Evolutionary conservation across 495 filamentous ascomycete genomes (phyloP), one percentile per base, ranked within the genome.

Genomic region (Aspergillus egyptiacus): DNA sequence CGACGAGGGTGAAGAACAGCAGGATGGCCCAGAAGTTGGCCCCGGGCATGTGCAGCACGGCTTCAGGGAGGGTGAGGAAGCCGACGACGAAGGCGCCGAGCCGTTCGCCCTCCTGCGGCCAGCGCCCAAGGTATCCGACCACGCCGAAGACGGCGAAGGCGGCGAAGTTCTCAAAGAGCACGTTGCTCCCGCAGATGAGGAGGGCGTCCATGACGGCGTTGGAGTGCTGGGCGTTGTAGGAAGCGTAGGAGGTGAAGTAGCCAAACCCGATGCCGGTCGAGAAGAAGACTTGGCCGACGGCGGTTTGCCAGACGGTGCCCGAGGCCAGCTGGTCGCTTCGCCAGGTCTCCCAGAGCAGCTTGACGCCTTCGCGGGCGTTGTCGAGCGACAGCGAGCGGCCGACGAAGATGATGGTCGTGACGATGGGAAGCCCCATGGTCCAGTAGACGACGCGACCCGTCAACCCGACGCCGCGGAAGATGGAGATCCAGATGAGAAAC

Each of bases 371-470:
- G 6, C 51, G 10, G 10, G 65, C 67, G 42, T 70, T 69, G 1
- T 61, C 55, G 0, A 69, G 62, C 6, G 64, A 65, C 9, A 56
- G 52, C 3, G 60, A 46, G 7, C 66, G 62, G 15, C 64, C 67
- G 25, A 69, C 53, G 27, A 70, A 53, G 37, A 70, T 70, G 48
- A 68, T 59, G 11, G 53, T 61, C n/a, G 53, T 63, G 46, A 68
- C 56, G 28, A 71, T 68, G 2, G 68, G 68, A n/a, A 71, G 49
- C 13, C 66, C 68, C 68, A 71, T 71, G 18, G 68, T 71, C 49
- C 65, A 68, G 56, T 71, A 71, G 1, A 69, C 67, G 27, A 69
- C 68, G 2, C 68, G 66, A 13, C 68, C 68, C 3, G 68, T 71
- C 46, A 67, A 24, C 5, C 67, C 67, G 1, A 68, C 65, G 18